A percentile compares a stretch with the other conserved stretches of the same genome.
Conservation (phyloP, 2,329 filamentous ascomycete species). For the Nemania abortiva region DNA sequence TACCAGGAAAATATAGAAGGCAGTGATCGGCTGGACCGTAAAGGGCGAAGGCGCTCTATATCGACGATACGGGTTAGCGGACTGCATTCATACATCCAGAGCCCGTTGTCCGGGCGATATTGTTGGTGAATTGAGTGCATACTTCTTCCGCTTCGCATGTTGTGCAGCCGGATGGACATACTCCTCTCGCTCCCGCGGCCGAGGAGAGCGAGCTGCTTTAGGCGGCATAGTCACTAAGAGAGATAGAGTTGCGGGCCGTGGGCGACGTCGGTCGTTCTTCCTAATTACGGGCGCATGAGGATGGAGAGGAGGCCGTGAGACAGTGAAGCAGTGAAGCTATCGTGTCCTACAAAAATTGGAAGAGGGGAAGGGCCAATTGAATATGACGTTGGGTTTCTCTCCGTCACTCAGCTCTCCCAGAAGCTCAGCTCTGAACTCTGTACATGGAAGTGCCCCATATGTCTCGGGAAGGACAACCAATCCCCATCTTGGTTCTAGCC, state of each 20-base stretch:
- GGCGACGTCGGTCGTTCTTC: neutral
- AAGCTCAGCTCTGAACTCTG: slow-evolving; percentile 11
- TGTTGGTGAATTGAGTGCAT: slow-evolving; percentile 25
- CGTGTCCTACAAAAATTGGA: slow-evolving; percentile 19
- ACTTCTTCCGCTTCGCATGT: slow-evolving; percentile 53
- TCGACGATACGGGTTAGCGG: slow-evolving; percentile 27
- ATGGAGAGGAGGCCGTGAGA: slow-evolving; percentile 8
- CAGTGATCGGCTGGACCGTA: slow-evolving; percentile 76
- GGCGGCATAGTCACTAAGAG: slow-evolving; percentile 43
- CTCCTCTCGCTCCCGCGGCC: slow-evolving; percentile 36
- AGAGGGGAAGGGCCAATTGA: slow-evolving; percentile 33
- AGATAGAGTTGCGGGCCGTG: neutral
- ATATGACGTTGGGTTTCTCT: slow-evolving; percentile 41
- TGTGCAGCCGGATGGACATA: slow-evolving; percentile 49
- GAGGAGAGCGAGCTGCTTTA: slow-evolving; percentile 22
- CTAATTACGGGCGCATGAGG: neutral
- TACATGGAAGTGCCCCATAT: neutral
- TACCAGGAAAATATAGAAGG: slow-evolving; percentile 83
- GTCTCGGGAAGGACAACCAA: slow-evolving; percentile 2
- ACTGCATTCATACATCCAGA: neutral
- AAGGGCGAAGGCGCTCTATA: slow-evolving; percentile 66
- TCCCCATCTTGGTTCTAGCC: neutral
- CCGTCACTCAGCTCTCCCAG: slow-evolving; percentile 13
- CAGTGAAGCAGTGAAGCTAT: slow-evolving; percentile 25
- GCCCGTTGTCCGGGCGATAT: neutral